phyloP scores from a whole-genome alignment of 2,329 filamentous ascomycete species.

The Neopestalotiopsis sp. region DNA sequence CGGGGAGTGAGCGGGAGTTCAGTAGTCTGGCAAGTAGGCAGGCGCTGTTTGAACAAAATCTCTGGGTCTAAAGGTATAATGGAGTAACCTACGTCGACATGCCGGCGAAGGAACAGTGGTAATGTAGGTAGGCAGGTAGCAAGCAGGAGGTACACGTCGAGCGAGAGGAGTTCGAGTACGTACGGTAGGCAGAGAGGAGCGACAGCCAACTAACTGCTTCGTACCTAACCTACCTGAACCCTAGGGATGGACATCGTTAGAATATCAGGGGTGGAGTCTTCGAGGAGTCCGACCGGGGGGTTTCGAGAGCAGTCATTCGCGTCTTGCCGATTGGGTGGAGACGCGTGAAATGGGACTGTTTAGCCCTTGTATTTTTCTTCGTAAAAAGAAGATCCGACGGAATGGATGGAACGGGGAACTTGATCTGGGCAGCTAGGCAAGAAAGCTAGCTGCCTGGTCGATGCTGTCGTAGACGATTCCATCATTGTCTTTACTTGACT shows the following conservation, averaged over 20 bases:
- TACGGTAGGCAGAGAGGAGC: background rate
- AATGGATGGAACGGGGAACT: background rate
- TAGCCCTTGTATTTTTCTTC: constrained; percentile 6
- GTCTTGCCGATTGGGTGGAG: constrained; percentile 28
- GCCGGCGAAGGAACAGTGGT: background rate
- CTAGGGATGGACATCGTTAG: constrained; percentile 5
- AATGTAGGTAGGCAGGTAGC: background rate
- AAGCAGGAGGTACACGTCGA: too few species aligned
- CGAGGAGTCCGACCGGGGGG: constrained; percentile 10
- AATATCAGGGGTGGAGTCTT: constrained; percentile 20
- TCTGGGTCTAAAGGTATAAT: background rate
- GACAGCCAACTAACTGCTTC: background rate
- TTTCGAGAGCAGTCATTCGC: constrained; percentile 23
- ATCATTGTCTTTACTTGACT: background rate
- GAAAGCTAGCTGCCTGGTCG: background rate
- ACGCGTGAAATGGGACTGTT: constrained; percentile 29
- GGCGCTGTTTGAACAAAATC: background rate
- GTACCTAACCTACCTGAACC: background rate
- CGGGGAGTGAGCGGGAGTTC: background rate
- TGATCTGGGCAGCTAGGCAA: background rate
- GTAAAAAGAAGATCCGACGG: constrained; percentile 1
- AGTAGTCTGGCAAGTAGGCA: background rate
- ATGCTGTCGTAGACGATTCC: constrained; percentile 3
- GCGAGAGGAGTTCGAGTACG: too few species aligned
- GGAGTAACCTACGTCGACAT: background rate